A percentile compares a stretch with the other conserved stretches of the same genome.
Evolutionary conservation across 2,329 filamentous ascomycete genomes (phyloP).

Genomic region (Tricladium varicosporioides): DNA sequence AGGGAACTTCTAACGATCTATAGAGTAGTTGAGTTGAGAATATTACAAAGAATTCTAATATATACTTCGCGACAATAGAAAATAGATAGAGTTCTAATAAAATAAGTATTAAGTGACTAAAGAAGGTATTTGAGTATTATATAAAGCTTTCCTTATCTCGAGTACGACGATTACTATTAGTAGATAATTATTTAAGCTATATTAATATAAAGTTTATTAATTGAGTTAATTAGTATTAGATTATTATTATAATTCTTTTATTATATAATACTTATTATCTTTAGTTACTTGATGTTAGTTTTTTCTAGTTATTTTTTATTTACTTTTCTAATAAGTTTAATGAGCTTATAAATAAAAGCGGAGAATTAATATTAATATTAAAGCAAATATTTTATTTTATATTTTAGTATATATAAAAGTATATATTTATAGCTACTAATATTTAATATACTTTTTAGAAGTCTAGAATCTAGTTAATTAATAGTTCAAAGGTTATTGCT

Average conservation of each 20-base stretch:
- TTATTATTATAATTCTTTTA: neutral
- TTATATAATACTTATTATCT: neutral
- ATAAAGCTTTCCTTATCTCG: neutral
- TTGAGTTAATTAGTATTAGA: neutral
- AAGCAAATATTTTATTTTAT: neutral
- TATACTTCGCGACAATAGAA: no score
- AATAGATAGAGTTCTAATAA: no score
- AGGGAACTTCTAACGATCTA: constrained; percentile 6
- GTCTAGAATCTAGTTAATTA: neutral
- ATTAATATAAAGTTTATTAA: neutral
- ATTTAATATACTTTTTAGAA: constrained; percentile 19
- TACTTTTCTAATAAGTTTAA: neutral
- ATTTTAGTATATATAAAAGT: neutral
- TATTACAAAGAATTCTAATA: no score
- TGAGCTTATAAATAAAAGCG: neutral
- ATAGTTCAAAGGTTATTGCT: neutral
- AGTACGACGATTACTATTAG: neutral
- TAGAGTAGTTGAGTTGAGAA: no score
- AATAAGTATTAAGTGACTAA: neutral
- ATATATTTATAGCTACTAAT: constrained; percentile 16
- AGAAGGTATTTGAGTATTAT: neutral
- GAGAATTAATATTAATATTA: neutral
- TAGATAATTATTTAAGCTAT: no score
- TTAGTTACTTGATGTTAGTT: neutral
- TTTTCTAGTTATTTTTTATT: neutral